A percentile compares a stretch with the other conserved stretches of the same genome.
Conservation (phyloP, 2,329 filamentous ascomycete genomes). For the Esteya vermicola region DNA sequence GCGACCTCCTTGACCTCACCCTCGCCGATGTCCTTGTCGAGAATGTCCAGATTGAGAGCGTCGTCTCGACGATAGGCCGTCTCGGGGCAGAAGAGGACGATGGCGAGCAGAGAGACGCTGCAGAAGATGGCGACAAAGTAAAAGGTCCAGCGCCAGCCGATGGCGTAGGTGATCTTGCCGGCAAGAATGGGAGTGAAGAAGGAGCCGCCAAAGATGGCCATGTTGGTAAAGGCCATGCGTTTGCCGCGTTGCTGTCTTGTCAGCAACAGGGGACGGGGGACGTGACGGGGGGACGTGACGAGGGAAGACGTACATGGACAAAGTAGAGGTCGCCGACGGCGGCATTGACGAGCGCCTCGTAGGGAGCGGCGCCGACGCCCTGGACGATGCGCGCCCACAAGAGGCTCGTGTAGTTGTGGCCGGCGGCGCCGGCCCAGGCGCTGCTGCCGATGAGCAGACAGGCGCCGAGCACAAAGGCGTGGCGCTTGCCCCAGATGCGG, state of each 20-base stretch:
- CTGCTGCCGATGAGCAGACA: conserved; percentile 59
- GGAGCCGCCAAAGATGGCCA: conserved; percentile 41
- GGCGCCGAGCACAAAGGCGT: conserved; percentile 69
- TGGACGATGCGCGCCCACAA: conserved; percentile 71
- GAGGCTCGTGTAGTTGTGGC: conserved; percentile 55
- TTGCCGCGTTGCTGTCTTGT: conserved; percentile 51
- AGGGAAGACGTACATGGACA: conserved; percentile 40
- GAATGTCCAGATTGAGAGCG: too few species aligned
- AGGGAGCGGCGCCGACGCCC: conserved; percentile 74
- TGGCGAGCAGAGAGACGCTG: conserved; percentile 50
- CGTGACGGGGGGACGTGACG: neutral
- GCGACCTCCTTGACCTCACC: too few species aligned
- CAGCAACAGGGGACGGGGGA: neutral
- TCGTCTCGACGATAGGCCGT: conserved; percentile 60
- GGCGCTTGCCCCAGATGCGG: conserved; percentile 84
- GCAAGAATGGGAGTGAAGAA: conserved; percentile 75
- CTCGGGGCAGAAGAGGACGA: conserved; percentile 74
- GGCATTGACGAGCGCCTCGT: conserved; percentile 80
- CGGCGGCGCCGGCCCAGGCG: conserved; percentile 62
- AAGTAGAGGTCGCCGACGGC: conserved; percentile 82
- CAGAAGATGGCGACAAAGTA: conserved; percentile 79
- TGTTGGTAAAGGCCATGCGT: conserved; percentile 67
- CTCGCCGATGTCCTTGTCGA: too few species aligned
- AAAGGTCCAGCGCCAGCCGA: conserved; percentile 83
- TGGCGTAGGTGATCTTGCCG: conserved; percentile 62